A percentile compares a stretch with the other conserved stretches of the same genome.
Evolutionary conservation across 139 green algal species (phyloP).

Genomic region (Closterium sp.): DNA sequence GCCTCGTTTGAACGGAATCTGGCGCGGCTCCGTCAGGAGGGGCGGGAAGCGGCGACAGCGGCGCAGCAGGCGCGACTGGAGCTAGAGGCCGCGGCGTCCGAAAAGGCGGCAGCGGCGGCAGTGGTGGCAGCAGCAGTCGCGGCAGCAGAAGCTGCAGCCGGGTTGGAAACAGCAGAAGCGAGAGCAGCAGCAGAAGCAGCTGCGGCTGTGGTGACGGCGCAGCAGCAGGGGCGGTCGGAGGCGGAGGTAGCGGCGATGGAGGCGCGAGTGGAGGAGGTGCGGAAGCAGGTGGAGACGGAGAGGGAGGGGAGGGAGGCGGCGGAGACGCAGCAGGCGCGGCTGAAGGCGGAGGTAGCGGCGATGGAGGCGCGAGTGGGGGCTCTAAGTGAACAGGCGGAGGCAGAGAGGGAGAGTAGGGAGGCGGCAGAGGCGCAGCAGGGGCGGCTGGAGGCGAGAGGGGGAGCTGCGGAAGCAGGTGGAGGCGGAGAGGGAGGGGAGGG

Average conservation of each 20-base stretch:
- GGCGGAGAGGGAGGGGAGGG: background rate
- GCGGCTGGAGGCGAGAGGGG: too few species aligned
- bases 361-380: background rate
- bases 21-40: background rate
- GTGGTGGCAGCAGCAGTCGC: too few species aligned
- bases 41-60: background rate
- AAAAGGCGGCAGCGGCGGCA: background rate
- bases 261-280: too few species aligned
- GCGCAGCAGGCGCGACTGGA: background rate
- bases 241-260: too few species aligned
- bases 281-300: too few species aligned
- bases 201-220: too few species aligned
- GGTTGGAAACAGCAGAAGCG: too few species aligned
- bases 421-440: too few species aligned
- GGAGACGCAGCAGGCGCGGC: background rate
- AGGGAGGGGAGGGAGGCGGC: too few species aligned
- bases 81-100: background rate
- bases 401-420: background rate
- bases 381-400: background rate
- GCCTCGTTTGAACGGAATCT: background rate
- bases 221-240: too few species aligned
- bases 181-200: too few species aligned
- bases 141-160: too few species aligned
- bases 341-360: background rate
- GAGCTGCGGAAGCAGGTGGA: background rate